These are phyloP conservation scores for Venturiaceae sp. DNA, from an alignment of 2,329 filamentous ascomycete genomes.

Conservation along the genomic window DNA sequence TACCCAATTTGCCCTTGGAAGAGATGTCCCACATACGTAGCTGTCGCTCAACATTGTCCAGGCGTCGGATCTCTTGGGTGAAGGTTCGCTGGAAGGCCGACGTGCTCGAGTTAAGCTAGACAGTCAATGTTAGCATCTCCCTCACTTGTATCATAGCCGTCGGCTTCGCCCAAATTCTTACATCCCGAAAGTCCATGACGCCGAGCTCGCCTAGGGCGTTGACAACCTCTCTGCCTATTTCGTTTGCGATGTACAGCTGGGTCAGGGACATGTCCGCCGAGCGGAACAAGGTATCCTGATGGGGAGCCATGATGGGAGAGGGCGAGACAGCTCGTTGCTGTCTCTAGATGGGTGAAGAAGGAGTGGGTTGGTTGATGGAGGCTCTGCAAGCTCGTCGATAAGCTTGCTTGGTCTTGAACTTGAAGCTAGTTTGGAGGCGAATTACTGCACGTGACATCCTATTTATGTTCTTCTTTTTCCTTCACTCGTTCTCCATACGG, in stretches of 20 bases:
- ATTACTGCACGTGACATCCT: no score
- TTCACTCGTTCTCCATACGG: no score
- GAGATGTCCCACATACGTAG: slow-evolving; percentile 57
- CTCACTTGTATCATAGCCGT: not conserved
- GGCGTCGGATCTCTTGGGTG: slow-evolving; percentile 90
- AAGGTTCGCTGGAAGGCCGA: slow-evolving; percentile 96
- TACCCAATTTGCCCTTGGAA: not conserved
- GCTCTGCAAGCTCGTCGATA: no score
- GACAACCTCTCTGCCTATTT: slow-evolving; percentile 96
- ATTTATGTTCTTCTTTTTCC: no score
- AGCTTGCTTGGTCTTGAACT: no score
- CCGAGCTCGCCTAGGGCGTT: slow-evolving; percentile 94
- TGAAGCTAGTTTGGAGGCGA: no score
- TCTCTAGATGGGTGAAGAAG: not conserved
- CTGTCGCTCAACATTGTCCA: slow-evolving; percentile 97
- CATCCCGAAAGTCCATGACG: slow-evolving; percentile 93
- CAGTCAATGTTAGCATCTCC: slow-evolving; percentile 10
- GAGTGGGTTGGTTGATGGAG: no score
- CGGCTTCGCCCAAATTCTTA: slow-evolving; percentile 38
- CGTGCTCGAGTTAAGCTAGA: slow-evolving; percentile 80
- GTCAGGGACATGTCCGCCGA: slow-evolving; percentile 99
- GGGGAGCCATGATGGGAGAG: slow-evolving; percentile 43
- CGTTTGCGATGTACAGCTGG: slow-evolving; percentile 98
- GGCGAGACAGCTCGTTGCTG: not conserved
- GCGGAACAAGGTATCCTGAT: slow-evolving; percentile 92